These are phyloP conservation scores for Sabuloglossum arenarium DNA, from an alignment of 495 filamentous ascomycete species.

Conservation along the genomic window DNA sequence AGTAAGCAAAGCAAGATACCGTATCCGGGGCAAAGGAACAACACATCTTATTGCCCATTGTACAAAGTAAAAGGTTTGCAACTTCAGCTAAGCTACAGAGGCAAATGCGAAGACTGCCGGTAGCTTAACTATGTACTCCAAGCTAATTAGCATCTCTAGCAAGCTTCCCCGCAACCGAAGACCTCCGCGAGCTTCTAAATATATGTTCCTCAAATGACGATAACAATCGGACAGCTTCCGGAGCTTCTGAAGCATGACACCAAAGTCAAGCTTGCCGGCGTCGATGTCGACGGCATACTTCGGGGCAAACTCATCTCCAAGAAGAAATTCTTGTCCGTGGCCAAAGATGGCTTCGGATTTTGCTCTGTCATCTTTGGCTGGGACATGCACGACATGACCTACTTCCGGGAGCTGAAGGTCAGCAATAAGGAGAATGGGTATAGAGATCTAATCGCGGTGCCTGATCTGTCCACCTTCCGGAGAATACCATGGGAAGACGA, in stretches of 20 bases:
- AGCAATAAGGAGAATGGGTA: constrained; percentile 91
- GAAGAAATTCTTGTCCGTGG: constrained; percentile 82
- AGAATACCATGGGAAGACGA: constrained; percentile 91
- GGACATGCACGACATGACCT: constrained; percentile 94
- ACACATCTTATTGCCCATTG: neutral
- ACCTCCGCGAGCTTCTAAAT: too few relatives aligned
- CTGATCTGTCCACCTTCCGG: constrained; percentile 63
- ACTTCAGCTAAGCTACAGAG: neutral
- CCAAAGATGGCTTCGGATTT: constrained; percentile 75
- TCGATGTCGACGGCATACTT: constrained; percentile 79
- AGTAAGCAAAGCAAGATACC: neutral
- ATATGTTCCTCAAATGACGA: neutral
- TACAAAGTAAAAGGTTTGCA: neutral
- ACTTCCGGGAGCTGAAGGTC: constrained; percentile 63
- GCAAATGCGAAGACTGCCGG: too few relatives aligned
- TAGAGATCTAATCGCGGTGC: constrained; percentile 64
- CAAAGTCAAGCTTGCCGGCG: constrained; percentile 76
- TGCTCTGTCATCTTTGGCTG: constrained; percentile 94
- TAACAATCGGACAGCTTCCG: constrained; percentile 29
- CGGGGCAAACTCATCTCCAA: constrained; percentile 92
- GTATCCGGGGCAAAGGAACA: neutral
- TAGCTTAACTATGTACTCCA: neutral
- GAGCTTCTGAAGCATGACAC: constrained; percentile 50
- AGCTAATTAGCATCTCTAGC: neutral
- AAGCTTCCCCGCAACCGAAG: neutral